phyloP scores from a whole-genome alignment of 2,329 filamentous ascomycete genomes.

The Zelopaecilomyces penicillatus region DNA sequence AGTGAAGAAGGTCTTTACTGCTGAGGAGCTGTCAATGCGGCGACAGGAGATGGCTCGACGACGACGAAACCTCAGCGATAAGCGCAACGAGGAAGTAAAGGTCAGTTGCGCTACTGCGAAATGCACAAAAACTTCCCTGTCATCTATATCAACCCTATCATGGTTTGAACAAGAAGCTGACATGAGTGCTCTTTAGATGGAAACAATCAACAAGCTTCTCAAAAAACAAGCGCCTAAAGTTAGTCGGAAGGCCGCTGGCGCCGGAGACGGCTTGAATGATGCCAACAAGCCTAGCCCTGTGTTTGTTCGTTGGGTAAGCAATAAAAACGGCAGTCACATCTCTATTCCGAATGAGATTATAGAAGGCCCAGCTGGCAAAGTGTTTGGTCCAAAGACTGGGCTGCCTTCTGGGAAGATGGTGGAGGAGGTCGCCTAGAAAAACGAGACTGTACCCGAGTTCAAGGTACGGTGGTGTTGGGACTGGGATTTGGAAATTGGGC shows the following conservation, averaged over 20 bases:
- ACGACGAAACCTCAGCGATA: slow-evolving; percentile 54
- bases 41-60: slow-evolving; percentile 54
- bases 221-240: slow-evolving; percentile 79
- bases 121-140: not conserved
- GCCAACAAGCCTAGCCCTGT: slow-evolving; percentile 46
- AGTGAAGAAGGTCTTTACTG: slow-evolving; percentile 54
- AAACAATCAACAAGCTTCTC: slow-evolving; percentile 83
- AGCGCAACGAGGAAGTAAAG: slow-evolving; percentile 57
- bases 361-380: slow-evolving; percentile 48
- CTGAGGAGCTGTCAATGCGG: slow-evolving; percentile 54
- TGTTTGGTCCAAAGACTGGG: slow-evolving; percentile 39
- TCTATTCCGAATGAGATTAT: slow-evolving; percentile 63
- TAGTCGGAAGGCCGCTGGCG: slow-evolving; percentile 42
- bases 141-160: not conserved
- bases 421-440: slow-evolving; percentile 40
- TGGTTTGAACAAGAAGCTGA: slow-evolving; percentile 1
- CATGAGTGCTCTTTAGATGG: slow-evolving; percentile 48
- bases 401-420: slow-evolving; percentile 41
- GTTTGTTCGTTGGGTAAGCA: slow-evolving; percentile 65
- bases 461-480: too few relatives aligned
- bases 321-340: slow-evolving; percentile 52
- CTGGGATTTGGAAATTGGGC: too few relatives aligned
- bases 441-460: too few relatives aligned
- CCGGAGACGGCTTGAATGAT: slow-evolving; percentile 36
- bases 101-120: slow-evolving; percentile 24